A percentile compares a stretch with the other conserved stretches of the same genome.
Evolutionary conservation across 2,329 filamentous ascomycete genomes (phyloP).

Genomic region (Sporothrix schenckii): DNA sequence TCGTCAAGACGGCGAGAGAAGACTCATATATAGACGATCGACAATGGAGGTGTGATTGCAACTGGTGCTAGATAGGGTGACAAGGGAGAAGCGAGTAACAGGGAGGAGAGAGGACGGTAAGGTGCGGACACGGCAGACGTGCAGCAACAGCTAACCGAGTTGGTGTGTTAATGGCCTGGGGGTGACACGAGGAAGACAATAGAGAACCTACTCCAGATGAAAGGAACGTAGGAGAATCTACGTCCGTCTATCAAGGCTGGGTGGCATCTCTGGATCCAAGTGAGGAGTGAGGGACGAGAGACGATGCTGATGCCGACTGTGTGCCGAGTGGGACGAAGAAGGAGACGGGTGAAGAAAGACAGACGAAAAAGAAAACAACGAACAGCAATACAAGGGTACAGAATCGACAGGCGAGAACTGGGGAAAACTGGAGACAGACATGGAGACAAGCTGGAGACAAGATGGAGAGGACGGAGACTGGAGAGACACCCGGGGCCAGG

Average conservation of each 20-base stretch:
- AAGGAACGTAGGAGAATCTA: not conserved
- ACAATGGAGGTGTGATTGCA: slow-evolving; percentile 1
- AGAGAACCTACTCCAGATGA: not conserved
- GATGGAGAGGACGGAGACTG: not conserved
- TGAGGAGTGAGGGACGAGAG: not conserved
- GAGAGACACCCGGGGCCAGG: slow-evolving; percentile 1
- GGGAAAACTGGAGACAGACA: slow-evolving; percentile 18
- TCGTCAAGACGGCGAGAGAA: not conserved
- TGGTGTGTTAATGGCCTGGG: not conserved
- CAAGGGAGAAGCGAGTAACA: not conserved
- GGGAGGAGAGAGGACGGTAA: not conserved
- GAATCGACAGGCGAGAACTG: not conserved
- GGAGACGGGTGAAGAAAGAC: not conserved
- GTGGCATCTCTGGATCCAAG: slow-evolving; percentile 13
- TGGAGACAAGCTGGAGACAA: not conserved
- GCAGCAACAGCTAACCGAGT: not conserved
- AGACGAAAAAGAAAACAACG: not conserved
- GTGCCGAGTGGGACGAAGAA: not conserved
- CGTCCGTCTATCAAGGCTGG: slow-evolving; percentile 10
- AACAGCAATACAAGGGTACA: not conserved
- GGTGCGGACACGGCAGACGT: not conserved
- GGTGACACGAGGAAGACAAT: not conserved
- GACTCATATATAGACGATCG: slow-evolving; percentile 27
- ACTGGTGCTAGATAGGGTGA: not conserved
- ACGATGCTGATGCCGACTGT: not conserved